These are phyloP conservation scores for Protoeuglena noctilucae DNA, from an alignment of 139 green algal genomes.

Conservation along the genomic window DNA sequence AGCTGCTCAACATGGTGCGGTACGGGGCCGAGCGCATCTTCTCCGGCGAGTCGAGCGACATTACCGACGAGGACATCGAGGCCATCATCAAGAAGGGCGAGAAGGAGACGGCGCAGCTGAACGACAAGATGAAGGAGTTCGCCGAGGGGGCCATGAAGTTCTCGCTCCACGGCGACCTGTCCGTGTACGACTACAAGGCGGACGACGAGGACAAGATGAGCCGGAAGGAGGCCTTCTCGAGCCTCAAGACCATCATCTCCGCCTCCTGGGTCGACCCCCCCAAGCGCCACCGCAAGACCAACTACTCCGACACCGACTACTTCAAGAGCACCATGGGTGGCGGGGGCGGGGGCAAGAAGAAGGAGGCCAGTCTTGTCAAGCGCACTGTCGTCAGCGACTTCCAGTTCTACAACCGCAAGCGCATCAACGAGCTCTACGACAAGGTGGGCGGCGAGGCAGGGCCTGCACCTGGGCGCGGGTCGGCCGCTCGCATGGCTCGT, in stretches of 20 bases:
- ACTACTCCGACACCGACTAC: slow-evolving; percentile 74
- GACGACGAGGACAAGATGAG: slow-evolving; percentile 38
- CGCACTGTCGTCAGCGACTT: slow-evolving; percentile 71
- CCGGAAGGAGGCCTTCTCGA: slow-evolving; percentile 14
- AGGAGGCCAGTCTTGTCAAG: slow-evolving; percentile 55
- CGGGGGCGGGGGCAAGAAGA: slow-evolving; percentile 88
- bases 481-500: too few relatives aligned
- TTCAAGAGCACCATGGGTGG: slow-evolving; percentile 44
- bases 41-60: slow-evolving; percentile 31
- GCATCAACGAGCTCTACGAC: slow-evolving; percentile 68
- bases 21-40: slow-evolving; percentile 96
- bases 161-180: slow-evolving; percentile 78
- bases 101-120: slow-evolving; percentile 68
- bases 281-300: slow-evolving; percentile 90
- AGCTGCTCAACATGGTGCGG: slow-evolving; percentile 94
- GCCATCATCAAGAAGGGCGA: slow-evolving; percentile 88
- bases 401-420: slow-evolving; percentile 86
- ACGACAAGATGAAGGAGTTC: slow-evolving; percentile 92
- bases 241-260: slow-evolving; percentile 26
- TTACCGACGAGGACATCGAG: slow-evolving; percentile 88
- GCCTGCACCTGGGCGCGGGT: too few relatives aligned
- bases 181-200: slow-evolving; percentile 67
- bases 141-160: slow-evolving; percentile 88
- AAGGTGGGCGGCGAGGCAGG: too few relatives aligned
- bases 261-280: slow-evolving; percentile 88